Evolutionary conservation across 2,329 filamentous ascomycete genomes (phyloP).

Genomic region (Fusarium sp.): DNA sequence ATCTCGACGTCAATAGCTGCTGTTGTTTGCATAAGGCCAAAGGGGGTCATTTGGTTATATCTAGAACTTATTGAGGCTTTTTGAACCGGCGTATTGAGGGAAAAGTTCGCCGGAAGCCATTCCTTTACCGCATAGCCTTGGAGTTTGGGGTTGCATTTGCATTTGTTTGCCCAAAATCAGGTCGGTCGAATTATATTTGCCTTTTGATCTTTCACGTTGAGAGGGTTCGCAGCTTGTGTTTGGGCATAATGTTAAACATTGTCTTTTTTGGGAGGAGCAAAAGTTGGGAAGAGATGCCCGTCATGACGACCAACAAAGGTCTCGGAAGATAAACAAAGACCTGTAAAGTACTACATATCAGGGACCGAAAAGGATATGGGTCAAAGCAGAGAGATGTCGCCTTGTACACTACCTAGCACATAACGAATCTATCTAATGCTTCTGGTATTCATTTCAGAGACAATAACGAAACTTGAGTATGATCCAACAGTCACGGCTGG

Average conservation of each 20-base stretch:
- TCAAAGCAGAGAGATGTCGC: conserved; percentile 2
- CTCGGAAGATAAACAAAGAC: conserved; percentile 16
- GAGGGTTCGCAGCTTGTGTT: conserved; percentile 17
- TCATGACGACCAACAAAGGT: conserved; percentile 6
- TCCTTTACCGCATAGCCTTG: conserved; percentile 43
- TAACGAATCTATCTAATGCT: conserved; percentile 39
- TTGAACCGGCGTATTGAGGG: conserved; percentile 33
- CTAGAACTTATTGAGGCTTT: conserved; percentile 14
- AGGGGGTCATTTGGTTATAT: conserved; percentile 10
- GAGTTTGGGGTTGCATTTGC: conserved; percentile 34
- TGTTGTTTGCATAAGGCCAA: conserved; percentile 32
- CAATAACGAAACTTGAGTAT: neutral
- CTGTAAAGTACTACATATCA: neutral
- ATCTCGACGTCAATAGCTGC: conserved; percentile 13
- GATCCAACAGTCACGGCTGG: neutral
- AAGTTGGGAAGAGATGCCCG: conserved; percentile 17
- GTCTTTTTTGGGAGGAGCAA: conserved; percentile 25
- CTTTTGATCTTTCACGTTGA: conserved; percentile 29
- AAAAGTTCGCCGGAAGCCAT: conserved; percentile 28
- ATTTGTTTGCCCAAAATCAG: conserved; percentile 23
- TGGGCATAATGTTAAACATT: conserved; percentile 29
- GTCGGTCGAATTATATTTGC: conserved; percentile 26
- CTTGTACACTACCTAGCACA: conserved; percentile 41
- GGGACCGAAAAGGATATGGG: neutral
- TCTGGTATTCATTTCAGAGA: conserved; percentile 11